phyloP scores from a whole-genome alignment of 2,329 filamentous ascomycete species.

The Podosphaera fusca region DNA sequence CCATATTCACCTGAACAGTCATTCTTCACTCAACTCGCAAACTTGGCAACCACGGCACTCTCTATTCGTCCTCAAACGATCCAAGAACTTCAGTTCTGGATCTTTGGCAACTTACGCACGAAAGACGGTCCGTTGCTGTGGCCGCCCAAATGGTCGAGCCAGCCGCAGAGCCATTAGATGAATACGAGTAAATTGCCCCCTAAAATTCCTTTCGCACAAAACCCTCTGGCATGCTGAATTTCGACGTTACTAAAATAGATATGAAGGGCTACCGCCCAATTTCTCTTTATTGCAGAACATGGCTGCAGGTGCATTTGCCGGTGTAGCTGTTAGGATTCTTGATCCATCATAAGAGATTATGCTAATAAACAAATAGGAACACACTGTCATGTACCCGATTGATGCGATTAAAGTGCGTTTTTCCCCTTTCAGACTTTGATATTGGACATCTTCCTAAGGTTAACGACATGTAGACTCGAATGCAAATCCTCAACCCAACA shows the following conservation, averaged over 20 bases:
- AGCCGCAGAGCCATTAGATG: constrained; percentile 37
- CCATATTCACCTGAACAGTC: too few relatives aligned
- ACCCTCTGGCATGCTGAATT: not conserved
- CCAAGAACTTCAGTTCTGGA: constrained; percentile 30
- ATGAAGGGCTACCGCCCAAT: constrained; percentile 84
- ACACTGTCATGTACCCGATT: constrained; percentile 97
- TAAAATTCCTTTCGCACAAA: not conserved
- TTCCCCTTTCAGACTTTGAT: not conserved
- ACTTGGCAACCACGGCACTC: too few relatives aligned
- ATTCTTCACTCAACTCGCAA: too few relatives aligned
- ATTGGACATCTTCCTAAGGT: not conserved
- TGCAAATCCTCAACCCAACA: constrained; percentile 83
- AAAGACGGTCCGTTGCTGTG: constrained; percentile 41
- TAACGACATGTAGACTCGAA: constrained; percentile 48
- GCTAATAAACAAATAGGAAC: constrained; percentile 38
- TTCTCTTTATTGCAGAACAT: constrained; percentile 90
- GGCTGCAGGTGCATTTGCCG: constrained; percentile 86
- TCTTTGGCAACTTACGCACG: constrained; percentile 34
- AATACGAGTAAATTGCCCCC: constrained; percentile 35
- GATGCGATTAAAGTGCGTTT: constrained; percentile 73
- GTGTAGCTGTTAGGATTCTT: constrained; percentile 19
- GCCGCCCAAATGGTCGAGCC: constrained; percentile 47
- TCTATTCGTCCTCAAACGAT: not conserved
- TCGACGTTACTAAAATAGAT: constrained; percentile 24
- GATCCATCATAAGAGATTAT: not conserved